Evolutionary conservation across 352 stramenopile genomes (phyloP).

Genomic region (Pythium aristosporum): DNA sequence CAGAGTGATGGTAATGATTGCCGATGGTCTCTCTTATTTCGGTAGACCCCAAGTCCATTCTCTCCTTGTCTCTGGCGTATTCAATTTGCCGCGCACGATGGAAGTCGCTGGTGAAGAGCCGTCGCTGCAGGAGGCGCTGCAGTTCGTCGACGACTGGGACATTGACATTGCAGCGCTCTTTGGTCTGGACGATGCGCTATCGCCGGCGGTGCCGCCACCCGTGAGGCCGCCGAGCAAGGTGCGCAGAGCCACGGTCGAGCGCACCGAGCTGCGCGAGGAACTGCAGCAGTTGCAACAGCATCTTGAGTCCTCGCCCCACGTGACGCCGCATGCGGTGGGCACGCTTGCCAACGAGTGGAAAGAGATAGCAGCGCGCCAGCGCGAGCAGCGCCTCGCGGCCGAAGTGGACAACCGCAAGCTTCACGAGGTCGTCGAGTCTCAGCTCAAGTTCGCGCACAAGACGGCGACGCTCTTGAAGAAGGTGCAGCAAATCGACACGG

Average conservation of each 20-base stretch:
- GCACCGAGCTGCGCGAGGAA: not conserved
- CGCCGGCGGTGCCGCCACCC: not conserved
- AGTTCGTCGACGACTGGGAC: conserved; percentile 6
- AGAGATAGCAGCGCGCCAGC: conserved; percentile 2
- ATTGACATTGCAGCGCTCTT: conserved; percentile 7
- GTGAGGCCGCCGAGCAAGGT: not conserved
- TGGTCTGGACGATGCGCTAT: not conserved
- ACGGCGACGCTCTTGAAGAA: not conserved
- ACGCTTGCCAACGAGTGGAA: not conserved
- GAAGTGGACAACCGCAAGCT: conserved; percentile 18
- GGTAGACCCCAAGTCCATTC: no score
- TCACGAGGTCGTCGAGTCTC: not conserved
- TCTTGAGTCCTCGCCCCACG: not conserved
- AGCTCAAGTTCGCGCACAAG: not conserved
- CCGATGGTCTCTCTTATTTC: not conserved
- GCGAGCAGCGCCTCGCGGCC: not conserved
- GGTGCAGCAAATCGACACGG: not conserved
- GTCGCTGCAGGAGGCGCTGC: conserved; percentile 8
- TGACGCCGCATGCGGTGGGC: no score
- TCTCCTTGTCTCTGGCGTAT: not conserved
- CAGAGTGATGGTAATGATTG: not conserved
- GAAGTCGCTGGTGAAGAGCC: not conserved
- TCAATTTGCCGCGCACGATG: not conserved
- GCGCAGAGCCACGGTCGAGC: not conserved
- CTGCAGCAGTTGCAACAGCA: not conserved